phyloP scores from a whole-genome alignment of 345 rosid species.

The Litchi chinensis region DNA sequence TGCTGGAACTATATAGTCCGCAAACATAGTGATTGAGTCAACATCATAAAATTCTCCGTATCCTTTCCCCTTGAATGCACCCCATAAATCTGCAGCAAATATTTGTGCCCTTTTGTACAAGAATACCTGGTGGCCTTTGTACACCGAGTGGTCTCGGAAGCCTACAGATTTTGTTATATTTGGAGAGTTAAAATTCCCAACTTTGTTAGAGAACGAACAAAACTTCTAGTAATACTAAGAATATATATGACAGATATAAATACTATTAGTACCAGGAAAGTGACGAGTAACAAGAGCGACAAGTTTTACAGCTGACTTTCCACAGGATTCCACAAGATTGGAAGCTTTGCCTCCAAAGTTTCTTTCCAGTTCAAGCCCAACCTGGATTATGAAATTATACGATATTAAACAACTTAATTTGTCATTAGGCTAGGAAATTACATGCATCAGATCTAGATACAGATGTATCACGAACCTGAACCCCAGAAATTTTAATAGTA shows the following conservation, averaged over 20 bases:
- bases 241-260: neutral
- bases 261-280: slow-evolving; percentile 57
- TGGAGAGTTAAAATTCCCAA: slow-evolving; percentile 16
- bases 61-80: slow-evolving; percentile 78
- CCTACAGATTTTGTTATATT: slow-evolving; percentile 38
- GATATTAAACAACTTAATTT: slow-evolving; percentile 14
- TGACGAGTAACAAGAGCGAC: slow-evolving; percentile 64
- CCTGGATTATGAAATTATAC: slow-evolving; percentile 40
- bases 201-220: neutral
- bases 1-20: slow-evolving; percentile 81
- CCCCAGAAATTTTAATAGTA: neutral
- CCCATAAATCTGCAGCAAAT: slow-evolving; percentile 77
- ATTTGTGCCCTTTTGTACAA: slow-evolving; percentile 86
- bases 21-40: slow-evolving; percentile 72
- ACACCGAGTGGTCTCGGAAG: slow-evolving; percentile 73
- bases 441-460: neutral
- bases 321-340: slow-evolving; percentile 66
- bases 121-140: slow-evolving; percentile 76
- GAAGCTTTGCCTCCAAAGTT: slow-evolving; percentile 73
- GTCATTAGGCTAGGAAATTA: neutral
- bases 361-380: slow-evolving; percentile 68
- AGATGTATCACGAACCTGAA: neutral
- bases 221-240: neutral
- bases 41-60: slow-evolving; percentile 73
- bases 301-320: slow-evolving; percentile 74